These are phyloP conservation scores for Colletotrichum noveboracense DNA, from an alignment of 2,329 filamentous ascomycete genomes.

Conservation along the genomic window DNA sequence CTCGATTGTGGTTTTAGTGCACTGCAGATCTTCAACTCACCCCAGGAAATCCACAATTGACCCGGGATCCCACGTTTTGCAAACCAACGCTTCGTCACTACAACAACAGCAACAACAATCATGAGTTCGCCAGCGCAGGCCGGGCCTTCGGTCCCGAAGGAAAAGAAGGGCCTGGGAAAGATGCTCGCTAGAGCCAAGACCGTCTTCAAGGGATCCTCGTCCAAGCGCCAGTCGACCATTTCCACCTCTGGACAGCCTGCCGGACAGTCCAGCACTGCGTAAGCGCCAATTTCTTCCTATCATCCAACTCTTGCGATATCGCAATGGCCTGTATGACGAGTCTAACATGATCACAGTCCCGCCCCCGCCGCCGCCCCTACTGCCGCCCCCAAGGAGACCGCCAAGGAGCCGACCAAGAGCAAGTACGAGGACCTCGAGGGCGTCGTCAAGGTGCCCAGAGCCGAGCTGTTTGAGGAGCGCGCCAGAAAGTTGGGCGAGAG, in stretches of 20 bases:
- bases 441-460: slow-evolving; percentile 48
- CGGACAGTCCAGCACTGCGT: not conserved
- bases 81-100: not conserved
- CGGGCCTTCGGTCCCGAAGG: slow-evolving; percentile 38
- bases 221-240: slow-evolving; percentile 18
- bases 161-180: slow-evolving; percentile 53
- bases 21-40: not conserved
- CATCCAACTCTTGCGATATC: not conserved
- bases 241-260: slow-evolving; percentile 2
- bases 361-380: slow-evolving; percentile 1
- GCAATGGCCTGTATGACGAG: not conserved
- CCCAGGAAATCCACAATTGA: not conserved
- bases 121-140: slow-evolving; percentile 51
- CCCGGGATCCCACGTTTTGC: not conserved
- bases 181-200: slow-evolving; percentile 56
- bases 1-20: not conserved
- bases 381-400: slow-evolving; percentile 4
- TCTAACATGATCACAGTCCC: slow-evolving; percentile 8
- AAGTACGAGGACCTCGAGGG: slow-evolving; percentile 24
- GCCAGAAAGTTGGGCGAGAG: slow-evolving; percentile 60
- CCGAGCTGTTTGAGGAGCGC: slow-evolving; percentile 60
- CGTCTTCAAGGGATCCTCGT: slow-evolving; percentile 48
- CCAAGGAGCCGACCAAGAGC: slow-evolving; percentile 19
- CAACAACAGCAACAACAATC: slow-evolving; percentile 3
- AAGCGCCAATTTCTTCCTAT: not conserved